These are phyloP conservation scores for Zychaea mexicana DNA, from an alignment of 371 early-diverging fungal genomes.

Conservation along the genomic window DNA sequence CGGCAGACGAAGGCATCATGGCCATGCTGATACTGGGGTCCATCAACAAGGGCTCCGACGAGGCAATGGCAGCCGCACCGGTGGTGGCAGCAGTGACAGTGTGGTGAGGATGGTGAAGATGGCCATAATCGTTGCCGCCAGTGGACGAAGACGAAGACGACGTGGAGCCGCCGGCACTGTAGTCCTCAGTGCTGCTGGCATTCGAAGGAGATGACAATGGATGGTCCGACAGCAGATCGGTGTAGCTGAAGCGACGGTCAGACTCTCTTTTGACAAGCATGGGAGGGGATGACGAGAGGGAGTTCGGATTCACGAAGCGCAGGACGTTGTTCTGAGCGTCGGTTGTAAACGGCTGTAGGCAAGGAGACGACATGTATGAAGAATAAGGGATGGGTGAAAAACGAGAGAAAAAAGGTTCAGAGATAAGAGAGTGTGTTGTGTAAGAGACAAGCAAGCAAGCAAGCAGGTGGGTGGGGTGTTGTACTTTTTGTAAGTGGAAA, in stretches of 20 bases:
- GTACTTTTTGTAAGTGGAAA: too few species aligned
- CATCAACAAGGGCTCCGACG: not conserved
- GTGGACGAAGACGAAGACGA: slow-evolving; percentile 26
- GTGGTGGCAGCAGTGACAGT: slow-evolving; percentile 6
- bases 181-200: slow-evolving; percentile 12
- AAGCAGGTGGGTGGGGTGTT: not conserved
- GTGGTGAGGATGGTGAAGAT: too few species aligned
- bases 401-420: slow-evolving; percentile 10
- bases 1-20: not conserved
- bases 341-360: not conserved
- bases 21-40: not conserved
- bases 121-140: slow-evolving; percentile 9
- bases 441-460: not conserved
- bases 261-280: slow-evolving; percentile 3
- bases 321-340: not conserved
- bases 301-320: slow-evolving; percentile 4
- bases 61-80: not conserved
- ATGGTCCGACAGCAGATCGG: slow-evolving; percentile 40
- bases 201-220: slow-evolving; percentile 7
- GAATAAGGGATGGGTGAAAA: slow-evolving; percentile 7
- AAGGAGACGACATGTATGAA: slow-evolving; percentile 9
- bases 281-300: slow-evolving; percentile 3
- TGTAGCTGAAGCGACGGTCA: slow-evolving; percentile 43
- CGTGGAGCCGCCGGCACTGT: slow-evolving; percentile 24
- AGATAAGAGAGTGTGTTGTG: too few species aligned